phyloP scores from a whole-genome alignment of 345 rosid species.

The Lenwebbia sp. region DNA sequence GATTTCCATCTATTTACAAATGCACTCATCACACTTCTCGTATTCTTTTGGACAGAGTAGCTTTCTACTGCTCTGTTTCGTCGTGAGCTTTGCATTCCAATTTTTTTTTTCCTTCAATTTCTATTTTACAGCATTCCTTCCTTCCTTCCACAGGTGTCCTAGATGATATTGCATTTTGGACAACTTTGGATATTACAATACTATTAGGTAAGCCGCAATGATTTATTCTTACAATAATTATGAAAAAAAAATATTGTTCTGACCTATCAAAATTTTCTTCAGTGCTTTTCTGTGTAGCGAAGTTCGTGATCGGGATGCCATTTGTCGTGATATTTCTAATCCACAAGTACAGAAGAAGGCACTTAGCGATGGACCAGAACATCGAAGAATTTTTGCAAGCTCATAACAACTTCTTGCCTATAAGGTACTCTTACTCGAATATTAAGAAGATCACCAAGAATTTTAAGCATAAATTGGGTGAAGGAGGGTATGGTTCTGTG shows the following conservation, averaged over 20 bases:
- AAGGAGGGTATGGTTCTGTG: too few species aligned
- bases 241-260: not conserved
- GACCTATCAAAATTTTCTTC: not conserved
- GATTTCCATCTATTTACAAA: not conserved
- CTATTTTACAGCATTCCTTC: rapidly evolving
- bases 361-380: not conserved
- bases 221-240: not conserved
- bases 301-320: not conserved
- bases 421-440: too few species aligned
- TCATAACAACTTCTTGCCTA: too few species aligned
- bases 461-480: too few species aligned
- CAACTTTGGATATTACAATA: rapidly evolving
- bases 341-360: not conserved
- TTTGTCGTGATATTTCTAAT: too few species aligned
- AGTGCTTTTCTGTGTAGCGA: not conserved
- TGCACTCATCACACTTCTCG: not conserved
- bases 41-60: not conserved
- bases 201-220: not conserved
- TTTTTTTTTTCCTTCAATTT: not conserved
- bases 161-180: not conserved
- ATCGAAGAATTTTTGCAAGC: not conserved
- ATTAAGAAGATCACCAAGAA: too few species aligned
- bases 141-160: not conserved
- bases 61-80: not conserved
- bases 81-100: not conserved